phyloP scores from a whole-genome alignment of 2,329 filamentous ascomycete species.

The Fusarium dimerum region DNA sequence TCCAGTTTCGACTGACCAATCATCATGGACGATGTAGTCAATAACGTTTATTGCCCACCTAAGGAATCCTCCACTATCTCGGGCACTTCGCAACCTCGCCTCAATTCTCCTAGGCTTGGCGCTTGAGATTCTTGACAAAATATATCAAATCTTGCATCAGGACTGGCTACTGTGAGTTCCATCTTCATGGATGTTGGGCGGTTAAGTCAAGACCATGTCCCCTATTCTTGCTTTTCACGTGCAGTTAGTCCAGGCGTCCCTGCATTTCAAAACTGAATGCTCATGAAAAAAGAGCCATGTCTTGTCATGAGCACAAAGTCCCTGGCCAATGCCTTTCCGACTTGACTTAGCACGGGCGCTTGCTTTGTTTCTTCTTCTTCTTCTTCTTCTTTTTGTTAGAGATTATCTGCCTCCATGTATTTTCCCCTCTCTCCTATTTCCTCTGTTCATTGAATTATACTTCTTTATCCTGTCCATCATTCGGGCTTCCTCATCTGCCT shows the following conservation, averaged over 20 bases:
- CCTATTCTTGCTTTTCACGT: too few relatives aligned
- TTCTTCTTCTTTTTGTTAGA: not conserved
- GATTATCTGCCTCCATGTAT: too few relatives aligned
- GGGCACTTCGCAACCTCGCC: not conserved
- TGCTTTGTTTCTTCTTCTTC: not conserved
- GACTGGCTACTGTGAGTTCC: not conserved
- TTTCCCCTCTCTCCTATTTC: not conserved
- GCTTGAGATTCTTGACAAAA: not conserved
- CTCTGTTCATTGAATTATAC: not conserved
- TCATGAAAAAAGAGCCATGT: not conserved
- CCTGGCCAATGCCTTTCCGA: not conserved
- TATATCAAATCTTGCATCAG: not conserved
- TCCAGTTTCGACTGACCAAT: constrained; percentile 20
- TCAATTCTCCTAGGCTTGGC: not conserved
- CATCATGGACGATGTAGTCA: constrained; percentile 4
- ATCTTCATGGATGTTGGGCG: not conserved
- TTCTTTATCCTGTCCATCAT: not conserved
- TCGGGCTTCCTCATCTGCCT: constrained; percentile 2
- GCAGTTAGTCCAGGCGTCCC: too few relatives aligned
- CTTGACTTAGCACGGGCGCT: not conserved
- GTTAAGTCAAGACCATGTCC: not conserved
- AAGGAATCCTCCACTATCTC: constrained; percentile 5
- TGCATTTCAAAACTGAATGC: not conserved
- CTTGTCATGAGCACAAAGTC: not conserved
- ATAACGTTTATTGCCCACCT: too few relatives aligned